Conservation (phyloP, 225 moss, liverwort and hornwort genomes). For the Asterella californica region DNA sequence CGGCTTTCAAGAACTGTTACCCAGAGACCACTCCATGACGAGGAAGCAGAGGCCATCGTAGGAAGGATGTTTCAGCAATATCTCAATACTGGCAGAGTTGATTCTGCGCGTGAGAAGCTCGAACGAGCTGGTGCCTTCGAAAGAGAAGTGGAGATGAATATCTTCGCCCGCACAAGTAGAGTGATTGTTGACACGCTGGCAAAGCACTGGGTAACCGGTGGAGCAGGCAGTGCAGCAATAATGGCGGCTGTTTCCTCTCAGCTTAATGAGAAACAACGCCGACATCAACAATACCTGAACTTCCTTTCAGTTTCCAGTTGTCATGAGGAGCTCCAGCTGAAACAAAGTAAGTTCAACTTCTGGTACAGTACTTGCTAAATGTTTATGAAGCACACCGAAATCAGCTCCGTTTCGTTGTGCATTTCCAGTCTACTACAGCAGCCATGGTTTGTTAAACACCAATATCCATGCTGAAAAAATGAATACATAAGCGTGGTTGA, state of each 20-base stretch:
- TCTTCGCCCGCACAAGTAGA: conserved; percentile 81
- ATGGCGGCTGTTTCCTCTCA: conserved; percentile 93
- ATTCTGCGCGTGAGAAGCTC: conserved; percentile 69
- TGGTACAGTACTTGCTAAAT: background rate
- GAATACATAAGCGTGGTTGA: too few species aligned
- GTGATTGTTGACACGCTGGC: conserved; percentile 90
- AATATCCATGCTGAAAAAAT: too few species aligned
- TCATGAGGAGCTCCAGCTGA: conserved; percentile 82
- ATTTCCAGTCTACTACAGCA: background rate
- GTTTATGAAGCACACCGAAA: background rate
- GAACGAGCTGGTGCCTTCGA: conserved; percentile 86
- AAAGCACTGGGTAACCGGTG: conserved; percentile 96
- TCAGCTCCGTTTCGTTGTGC: background rate
- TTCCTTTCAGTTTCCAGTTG: conserved; percentile 85
- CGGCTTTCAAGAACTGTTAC: conserved; percentile 22
- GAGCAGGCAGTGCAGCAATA: conserved; percentile 73
- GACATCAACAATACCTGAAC: conserved; percentile 89
- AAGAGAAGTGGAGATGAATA: conserved; percentile 82
- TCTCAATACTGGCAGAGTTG: conserved; percentile 58
- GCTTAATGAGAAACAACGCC: conserved; percentile 87
- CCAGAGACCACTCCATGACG: conserved; percentile 68
- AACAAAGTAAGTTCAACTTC: conserved; percentile 62
- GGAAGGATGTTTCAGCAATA: conserved; percentile 87
- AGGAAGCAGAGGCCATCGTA: conserved; percentile 86
- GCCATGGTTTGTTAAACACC: too few species aligned